These are phyloP conservation scores for Ogataea methylovora DNA, from an alignment of 805 yeast genomes.

Conservation along the genomic window DNA sequence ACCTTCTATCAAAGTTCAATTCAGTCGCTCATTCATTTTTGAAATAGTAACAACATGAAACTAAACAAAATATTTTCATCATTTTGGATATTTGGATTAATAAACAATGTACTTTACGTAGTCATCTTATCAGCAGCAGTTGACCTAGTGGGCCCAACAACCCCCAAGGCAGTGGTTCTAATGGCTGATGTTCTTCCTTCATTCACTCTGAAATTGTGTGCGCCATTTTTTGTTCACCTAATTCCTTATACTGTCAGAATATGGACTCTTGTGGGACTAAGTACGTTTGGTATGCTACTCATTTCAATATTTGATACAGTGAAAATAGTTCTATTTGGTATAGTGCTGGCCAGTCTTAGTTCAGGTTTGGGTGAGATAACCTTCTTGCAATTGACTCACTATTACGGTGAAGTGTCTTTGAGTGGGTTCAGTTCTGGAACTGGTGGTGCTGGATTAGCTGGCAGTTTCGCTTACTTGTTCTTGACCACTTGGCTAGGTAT, in stretches of 20 bases:
- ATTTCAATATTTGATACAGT: slow-evolving; percentile 41
- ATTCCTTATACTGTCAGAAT: slow-evolving; percentile 56
- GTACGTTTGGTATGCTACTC: slow-evolving; percentile 67
- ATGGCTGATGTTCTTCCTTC: slow-evolving; percentile 86
- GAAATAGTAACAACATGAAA: too few relatives aligned
- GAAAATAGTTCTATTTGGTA: slow-evolving; percentile 49
- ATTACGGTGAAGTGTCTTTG: slow-evolving; percentile 48
- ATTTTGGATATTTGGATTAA: slow-evolving; percentile 78
- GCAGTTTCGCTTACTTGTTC: slow-evolving; percentile 64
- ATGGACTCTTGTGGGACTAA: slow-evolving; percentile 43
- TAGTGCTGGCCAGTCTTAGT: slow-evolving; percentile 70
- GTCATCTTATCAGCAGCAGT: slow-evolving; percentile 88
- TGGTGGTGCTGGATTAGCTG: slow-evolving; percentile 90
- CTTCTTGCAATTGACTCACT: slow-evolving; percentile 81
- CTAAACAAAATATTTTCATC: slow-evolving; percentile 31
- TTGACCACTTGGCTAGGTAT: slow-evolving; percentile 64
- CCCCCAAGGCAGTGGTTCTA: slow-evolving; percentile 81
- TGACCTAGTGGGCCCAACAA: slow-evolving; percentile 75
- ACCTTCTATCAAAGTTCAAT: too few relatives aligned
- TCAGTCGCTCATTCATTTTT: too few relatives aligned
- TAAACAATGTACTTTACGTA: slow-evolving; percentile 85
- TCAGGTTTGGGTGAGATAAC: slow-evolving; percentile 91
- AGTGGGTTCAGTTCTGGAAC: slow-evolving; percentile 93
- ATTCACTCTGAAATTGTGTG: slow-evolving; percentile 55
- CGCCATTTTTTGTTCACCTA: slow-evolving; percentile 73